phyloP scores from a whole-genome alignment of 2,329 filamentous ascomycete genomes.

The Colletotrichum neosansevieriae region DNA sequence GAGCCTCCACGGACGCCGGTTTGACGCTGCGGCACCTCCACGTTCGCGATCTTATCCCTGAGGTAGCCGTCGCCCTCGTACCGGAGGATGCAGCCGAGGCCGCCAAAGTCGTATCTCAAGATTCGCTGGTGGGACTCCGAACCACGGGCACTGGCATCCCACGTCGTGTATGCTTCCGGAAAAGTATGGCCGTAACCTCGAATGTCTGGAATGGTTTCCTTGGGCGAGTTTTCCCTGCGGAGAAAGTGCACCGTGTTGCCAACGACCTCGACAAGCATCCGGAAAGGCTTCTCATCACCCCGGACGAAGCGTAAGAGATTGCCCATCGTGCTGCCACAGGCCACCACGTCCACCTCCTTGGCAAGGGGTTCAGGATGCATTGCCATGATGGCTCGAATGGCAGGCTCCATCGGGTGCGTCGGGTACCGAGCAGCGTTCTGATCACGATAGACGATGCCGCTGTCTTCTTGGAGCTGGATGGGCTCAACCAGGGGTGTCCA shows the following conservation, averaged over 20 bases:
- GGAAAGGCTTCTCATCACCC: constrained; percentile 61
- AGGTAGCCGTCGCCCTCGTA: constrained; percentile 71
- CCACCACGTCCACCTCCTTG: constrained; percentile 64
- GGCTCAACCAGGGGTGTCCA: constrained; percentile 59
- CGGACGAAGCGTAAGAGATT: constrained; percentile 70
- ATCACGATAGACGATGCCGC: constrained; percentile 65
- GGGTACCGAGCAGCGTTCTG: constrained; percentile 64
- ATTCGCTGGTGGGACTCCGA: constrained; percentile 74
- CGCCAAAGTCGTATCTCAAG: constrained; percentile 68
- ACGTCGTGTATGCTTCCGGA: constrained; percentile 74
- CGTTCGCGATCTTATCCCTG: constrained; percentile 25
- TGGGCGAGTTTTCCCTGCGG: constrained; percentile 71
- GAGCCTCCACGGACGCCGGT: neutral
- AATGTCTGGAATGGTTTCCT: constrained; percentile 66
- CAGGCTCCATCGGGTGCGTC: constrained; percentile 63
- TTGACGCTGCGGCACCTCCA: neutral
- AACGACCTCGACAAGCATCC: constrained; percentile 69
- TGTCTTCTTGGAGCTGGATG: constrained; percentile 56
- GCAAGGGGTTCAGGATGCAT: constrained; percentile 50
- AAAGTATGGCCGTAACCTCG: constrained; percentile 75
- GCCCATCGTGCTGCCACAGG: constrained; percentile 71
- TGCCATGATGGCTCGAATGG: constrained; percentile 53
- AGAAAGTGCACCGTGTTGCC: constrained; percentile 71
- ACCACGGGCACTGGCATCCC: constrained; percentile 64
- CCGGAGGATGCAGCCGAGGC: constrained; percentile 63